phyloP scores from a whole-genome alignment of 176 grass and related monocot species.

The Neostapfia colusana region DNA sequence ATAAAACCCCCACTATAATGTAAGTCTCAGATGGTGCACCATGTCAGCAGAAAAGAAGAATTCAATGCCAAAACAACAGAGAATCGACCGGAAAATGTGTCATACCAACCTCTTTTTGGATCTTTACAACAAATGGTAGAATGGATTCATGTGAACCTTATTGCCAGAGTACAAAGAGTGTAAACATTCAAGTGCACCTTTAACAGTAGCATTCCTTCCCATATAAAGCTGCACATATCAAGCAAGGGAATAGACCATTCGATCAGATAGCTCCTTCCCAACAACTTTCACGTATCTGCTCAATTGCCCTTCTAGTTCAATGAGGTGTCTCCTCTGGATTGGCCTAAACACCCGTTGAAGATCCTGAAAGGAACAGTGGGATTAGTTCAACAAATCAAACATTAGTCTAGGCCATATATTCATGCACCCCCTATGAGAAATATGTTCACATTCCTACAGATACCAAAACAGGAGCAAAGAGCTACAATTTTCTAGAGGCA shows the following conservation, averaged over 20 bases:
- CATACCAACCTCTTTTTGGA: background rate
- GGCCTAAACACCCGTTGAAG: slow-evolving; percentile 56
- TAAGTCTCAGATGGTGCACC: background rate
- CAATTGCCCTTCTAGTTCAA: slow-evolving; percentile 56
- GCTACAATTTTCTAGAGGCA: background rate
- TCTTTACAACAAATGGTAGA: background rate
- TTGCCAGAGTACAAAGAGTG: background rate
- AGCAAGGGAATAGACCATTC: slow-evolving; percentile 57
- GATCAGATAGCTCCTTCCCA: slow-evolving; percentile 68
- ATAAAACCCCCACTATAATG: background rate
- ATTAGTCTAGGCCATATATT: background rate
- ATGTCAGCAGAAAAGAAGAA: background rate
- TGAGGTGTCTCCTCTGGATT: slow-evolving; percentile 45
- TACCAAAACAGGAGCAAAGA: background rate
- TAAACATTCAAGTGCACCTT: background rate
- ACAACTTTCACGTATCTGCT: slow-evolving; percentile 57
- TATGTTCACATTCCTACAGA: background rate
- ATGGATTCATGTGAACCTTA: background rate
- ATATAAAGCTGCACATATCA: slow-evolving; percentile 27
- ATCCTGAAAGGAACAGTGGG: slow-evolving; percentile 52
- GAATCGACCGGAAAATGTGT: slow-evolving; percentile 12
- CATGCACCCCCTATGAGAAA: background rate
- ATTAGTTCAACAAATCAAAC: slow-evolving; percentile 8
- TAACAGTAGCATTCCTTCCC: background rate
- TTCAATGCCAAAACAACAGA: background rate